Evolutionary conservation across 345 rosid genomes (phyloP).

Genomic region (Eucalyptus globulus): DNA sequence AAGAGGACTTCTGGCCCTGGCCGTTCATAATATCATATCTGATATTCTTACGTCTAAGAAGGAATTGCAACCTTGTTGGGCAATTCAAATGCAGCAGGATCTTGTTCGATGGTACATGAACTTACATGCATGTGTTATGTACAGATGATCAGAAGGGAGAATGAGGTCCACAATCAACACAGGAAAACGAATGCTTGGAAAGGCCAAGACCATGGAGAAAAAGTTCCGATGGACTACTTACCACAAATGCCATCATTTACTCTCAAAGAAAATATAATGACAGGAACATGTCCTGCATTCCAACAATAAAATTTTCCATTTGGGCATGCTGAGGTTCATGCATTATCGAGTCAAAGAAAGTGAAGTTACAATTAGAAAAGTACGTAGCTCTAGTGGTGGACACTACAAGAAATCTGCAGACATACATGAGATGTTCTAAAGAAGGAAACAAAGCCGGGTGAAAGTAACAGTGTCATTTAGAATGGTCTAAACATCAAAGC

Average conservation of each 20-base stretch:
- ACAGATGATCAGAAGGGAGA: background rate
- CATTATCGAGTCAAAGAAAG: background rate
- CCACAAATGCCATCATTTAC: slow-evolving; percentile 98
- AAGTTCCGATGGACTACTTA: slow-evolving; percentile 5
- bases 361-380: background rate
- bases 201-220: background rate
- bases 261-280: slow-evolving; percentile 61
- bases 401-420: background rate
- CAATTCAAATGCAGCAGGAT: background rate
- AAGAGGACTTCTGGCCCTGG: background rate
- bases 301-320: slow-evolving; percentile 70
- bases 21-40: background rate
- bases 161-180: background rate
- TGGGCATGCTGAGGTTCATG: slow-evolving; percentile 96
- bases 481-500: background rate
- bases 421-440: background rate
- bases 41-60: background rate
- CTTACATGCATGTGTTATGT: background rate
- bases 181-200: background rate
- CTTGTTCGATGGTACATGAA: background rate
- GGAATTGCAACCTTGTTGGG: background rate
- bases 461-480: background rate
- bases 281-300: slow-evolving; percentile 64
- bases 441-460: background rate
- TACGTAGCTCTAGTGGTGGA: background rate